Evolutionary conservation across 805 yeast species (phyloP).

Genomic region (Metschnikowia bowlesiae): DNA sequence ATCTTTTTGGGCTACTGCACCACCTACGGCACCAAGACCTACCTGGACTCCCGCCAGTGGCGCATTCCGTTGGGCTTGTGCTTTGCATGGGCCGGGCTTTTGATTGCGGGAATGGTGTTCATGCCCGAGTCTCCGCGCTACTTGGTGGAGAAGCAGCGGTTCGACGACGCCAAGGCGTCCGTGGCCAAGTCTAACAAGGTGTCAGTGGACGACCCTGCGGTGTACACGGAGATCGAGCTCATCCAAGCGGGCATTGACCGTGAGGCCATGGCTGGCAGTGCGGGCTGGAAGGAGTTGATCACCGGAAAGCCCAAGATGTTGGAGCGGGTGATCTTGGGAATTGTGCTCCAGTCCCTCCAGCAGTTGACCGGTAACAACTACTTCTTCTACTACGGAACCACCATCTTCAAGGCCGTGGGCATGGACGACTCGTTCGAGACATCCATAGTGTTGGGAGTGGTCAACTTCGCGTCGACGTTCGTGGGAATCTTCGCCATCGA

Average conservation of each 20-base stretch:
- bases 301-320: conserved; percentile 61
- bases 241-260: conserved; percentile 59
- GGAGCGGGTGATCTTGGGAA: conserved; percentile 53
- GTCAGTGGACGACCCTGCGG: conserved; percentile 48
- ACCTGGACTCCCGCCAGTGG: conserved; percentile 55
- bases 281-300: conserved; percentile 60
- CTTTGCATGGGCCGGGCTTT: conserved; percentile 43
- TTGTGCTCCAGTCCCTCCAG: conserved; percentile 55
- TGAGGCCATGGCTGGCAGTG: conserved; percentile 59
- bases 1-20: conserved; percentile 68
- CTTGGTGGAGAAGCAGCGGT: conserved; percentile 46
- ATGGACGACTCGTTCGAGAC: conserved; percentile 51
- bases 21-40: conserved; percentile 57
- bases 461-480: conserved; percentile 53
- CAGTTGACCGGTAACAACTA: conserved; percentile 62
- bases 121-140: conserved; percentile 72
- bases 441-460: conserved; percentile 50
- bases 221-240: conserved; percentile 48
- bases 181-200: conserved; percentile 58
- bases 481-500: conserved; percentile 50
- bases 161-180: conserved; percentile 52
- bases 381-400: conserved; percentile 58
- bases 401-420: conserved; percentile 51
- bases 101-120: conserved; percentile 47
- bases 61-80: conserved; percentile 58